A percentile compares a stretch with the other conserved stretches of the same genome.
phyloP scores from a whole-genome alignment of 1,139 yeast genomes.

The Candida tetrigidarum region DNA sequence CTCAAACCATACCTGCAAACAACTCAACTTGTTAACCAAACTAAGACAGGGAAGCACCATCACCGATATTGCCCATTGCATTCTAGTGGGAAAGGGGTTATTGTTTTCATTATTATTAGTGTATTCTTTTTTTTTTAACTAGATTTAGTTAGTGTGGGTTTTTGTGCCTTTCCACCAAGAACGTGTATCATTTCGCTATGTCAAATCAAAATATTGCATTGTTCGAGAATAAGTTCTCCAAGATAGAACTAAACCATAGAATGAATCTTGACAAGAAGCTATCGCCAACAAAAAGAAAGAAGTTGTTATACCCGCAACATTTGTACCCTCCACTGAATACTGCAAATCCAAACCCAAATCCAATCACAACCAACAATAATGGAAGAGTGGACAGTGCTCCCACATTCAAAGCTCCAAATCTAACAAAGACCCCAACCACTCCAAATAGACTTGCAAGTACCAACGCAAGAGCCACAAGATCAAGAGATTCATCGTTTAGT shows the following conservation, averaged over 20 bases:
- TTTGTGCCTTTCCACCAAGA: background rate
- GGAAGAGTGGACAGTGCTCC: background rate
- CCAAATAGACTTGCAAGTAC: slow-evolving; percentile 10
- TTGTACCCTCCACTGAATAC: slow-evolving; percentile 21
- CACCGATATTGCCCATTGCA: too few relatives aligned
- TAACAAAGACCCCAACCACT: slow-evolving; percentile 9
- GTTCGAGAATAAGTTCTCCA: slow-evolving; percentile 34
- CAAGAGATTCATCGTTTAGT: slow-evolving; percentile 3
- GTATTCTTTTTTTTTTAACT: too few relatives aligned
- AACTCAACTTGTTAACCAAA: too few relatives aligned
- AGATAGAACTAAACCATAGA: slow-evolving; percentile 24
- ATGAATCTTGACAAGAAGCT: slow-evolving; percentile 7
- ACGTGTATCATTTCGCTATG: background rate
- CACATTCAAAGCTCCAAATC: background rate
- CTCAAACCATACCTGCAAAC: too few relatives aligned
- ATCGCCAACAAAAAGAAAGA: slow-evolving; percentile 26
- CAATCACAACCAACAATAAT: background rate
- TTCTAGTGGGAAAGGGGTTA: too few relatives aligned
- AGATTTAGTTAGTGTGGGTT: too few relatives aligned
- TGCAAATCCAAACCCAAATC: background rate
- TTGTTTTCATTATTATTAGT: too few relatives aligned
- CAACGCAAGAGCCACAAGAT: background rate
- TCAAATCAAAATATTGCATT: slow-evolving; percentile 13
- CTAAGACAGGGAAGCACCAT: too few relatives aligned
- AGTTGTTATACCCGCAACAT: slow-evolving; percentile 24